phyloP scores from a whole-genome alignment of 768 basidiomycete genomes.

The Vararia minispora region DNA sequence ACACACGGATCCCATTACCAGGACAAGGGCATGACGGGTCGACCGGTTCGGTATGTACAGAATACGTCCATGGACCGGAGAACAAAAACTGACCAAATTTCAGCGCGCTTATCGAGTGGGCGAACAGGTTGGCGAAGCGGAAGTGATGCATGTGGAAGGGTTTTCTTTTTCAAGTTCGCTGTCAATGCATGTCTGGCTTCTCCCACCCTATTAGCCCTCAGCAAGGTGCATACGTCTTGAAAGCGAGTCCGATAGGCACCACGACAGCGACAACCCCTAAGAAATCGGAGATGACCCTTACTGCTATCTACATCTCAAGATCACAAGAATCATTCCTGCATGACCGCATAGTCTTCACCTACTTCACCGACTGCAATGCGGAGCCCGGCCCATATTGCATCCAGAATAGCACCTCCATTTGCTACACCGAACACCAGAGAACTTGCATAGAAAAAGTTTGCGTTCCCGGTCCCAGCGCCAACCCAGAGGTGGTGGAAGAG shows the following conservation, averaged over 20 bases:
- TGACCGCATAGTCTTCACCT: constrained; percentile 41
- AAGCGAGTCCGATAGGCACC: too few relatives aligned
- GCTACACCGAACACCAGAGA: constrained; percentile 89
- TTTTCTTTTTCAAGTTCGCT: too few relatives aligned
- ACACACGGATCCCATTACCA: constrained; percentile 34
- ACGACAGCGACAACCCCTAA: too few relatives aligned
- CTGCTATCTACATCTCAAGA: too few relatives aligned
- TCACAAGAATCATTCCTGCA: constrained; percentile 37
- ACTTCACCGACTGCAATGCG: constrained; percentile 54
- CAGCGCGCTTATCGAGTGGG: constrained; percentile 14
- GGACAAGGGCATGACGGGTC: constrained; percentile 70
- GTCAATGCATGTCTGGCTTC: too few relatives aligned
- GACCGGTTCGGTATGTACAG: constrained; percentile 61
- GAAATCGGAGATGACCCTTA: too few relatives aligned
- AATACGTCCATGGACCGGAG: too few relatives aligned
- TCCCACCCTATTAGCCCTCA: too few relatives aligned
- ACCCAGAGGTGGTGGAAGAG: constrained; percentile 92
- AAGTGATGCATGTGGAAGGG: too few relatives aligned
- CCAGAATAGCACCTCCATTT: constrained; percentile 74
- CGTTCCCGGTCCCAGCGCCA: constrained; percentile 84
- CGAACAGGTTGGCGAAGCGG: constrained; percentile 5
- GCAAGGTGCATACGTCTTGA: too few relatives aligned
- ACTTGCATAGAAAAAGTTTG: constrained; percentile 96
- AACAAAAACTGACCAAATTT: too few relatives aligned
- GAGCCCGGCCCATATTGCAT: constrained; percentile 77